These are phyloP conservation scores for Wickerhamiella musiphila DNA, from an alignment of 805 yeast species.

Conservation along the genomic window DNA sequence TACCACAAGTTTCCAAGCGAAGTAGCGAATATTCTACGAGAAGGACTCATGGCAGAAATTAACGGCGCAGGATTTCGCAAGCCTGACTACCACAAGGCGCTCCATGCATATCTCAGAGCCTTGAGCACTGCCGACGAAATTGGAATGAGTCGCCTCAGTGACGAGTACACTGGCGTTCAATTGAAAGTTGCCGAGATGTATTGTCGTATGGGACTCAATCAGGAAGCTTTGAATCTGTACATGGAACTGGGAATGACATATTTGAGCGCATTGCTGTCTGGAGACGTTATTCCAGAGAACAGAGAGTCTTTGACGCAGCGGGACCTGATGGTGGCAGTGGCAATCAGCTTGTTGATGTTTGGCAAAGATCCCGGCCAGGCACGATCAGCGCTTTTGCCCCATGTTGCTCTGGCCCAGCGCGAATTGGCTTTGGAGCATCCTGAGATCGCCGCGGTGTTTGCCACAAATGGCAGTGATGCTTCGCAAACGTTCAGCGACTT, in stretches of 20 bases:
- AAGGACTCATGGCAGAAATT: conserved; percentile 72
- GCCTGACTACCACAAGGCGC: conserved; percentile 47
- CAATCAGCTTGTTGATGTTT: conserved; percentile 20
- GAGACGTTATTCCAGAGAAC: conserved; percentile 23
- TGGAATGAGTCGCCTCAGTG: conserved; percentile 40
- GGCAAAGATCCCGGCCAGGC: conserved; percentile 30
- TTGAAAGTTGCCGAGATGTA: conserved; percentile 76
- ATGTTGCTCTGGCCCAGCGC: conserved; percentile 46
- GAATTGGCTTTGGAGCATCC: conserved; percentile 29
- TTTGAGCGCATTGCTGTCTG: conserved; percentile 34
- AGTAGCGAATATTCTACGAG: conserved; percentile 55
- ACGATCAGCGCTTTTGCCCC: conserved; percentile 42
- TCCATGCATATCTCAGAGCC: conserved; percentile 59
- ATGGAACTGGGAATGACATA: conserved; percentile 40
- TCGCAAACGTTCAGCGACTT: conserved; percentile 24
- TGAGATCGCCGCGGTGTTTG: conserved; percentile 10
- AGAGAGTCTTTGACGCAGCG: conserved; percentile 50
- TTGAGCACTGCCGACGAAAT: conserved; percentile 41
- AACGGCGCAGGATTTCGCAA: conserved; percentile 34
- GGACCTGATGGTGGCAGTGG: conserved; percentile 49
- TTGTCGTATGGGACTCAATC: conserved; percentile 43
- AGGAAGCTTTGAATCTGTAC: conserved; percentile 52
- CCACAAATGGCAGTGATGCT: conserved; percentile 16
- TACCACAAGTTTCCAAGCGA: conserved; percentile 30
- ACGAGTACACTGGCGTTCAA: conserved; percentile 82